Evolutionary conservation across 2,329 filamentous ascomycete species (phyloP).

Genomic region (Pezicula neosporulosa): DNA sequence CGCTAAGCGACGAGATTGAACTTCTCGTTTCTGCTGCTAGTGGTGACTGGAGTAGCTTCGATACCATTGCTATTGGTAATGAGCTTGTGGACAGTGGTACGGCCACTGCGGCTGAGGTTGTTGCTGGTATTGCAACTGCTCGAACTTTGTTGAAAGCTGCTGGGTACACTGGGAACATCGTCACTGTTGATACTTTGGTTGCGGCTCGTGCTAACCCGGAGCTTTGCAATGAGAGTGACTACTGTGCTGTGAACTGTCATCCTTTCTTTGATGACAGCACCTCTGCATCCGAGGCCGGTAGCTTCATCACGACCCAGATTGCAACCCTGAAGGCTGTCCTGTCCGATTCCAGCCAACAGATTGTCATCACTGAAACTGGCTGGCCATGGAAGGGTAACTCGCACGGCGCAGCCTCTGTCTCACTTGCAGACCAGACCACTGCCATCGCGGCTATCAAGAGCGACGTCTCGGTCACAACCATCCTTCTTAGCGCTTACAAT

Average conservation of each 20-base stretch:
- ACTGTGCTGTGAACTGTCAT: slow-evolving; percentile 78
- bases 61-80: slow-evolving; percentile 76
- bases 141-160: slow-evolving; percentile 53
- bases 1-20: slow-evolving; percentile 53
- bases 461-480: slow-evolving; percentile 49
- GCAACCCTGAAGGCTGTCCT: slow-evolving; percentile 38
- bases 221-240: slow-evolving; percentile 72
- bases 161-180: slow-evolving; percentile 71
- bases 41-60: slow-evolving; percentile 64
- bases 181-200: slow-evolving; percentile 76
- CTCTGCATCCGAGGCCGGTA: slow-evolving; percentile 57
- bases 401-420: slow-evolving; percentile 69
- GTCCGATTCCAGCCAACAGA: slow-evolving; percentile 46
- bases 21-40: slow-evolving; percentile 56
- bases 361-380: slow-evolving; percentile 78
- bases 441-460: slow-evolving; percentile 64
- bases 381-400: slow-evolving; percentile 70
- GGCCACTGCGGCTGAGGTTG: slow-evolving; percentile 49
- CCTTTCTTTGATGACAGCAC: slow-evolving; percentile 74
- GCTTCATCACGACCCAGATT: slow-evolving; percentile 60
- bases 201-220: slow-evolving; percentile 62
- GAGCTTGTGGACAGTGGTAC: slow-evolving; percentile 69
- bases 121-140: slow-evolving; percentile 53
- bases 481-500: slow-evolving; percentile 79
- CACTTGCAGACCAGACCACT: slow-evolving; percentile 57